Percentiles rank a stretch among this genome's conserved stretches.
Conservation (phyloP, 2,329 filamentous ascomycete genomes). For the Ophiostoma fasciatum region DNA sequence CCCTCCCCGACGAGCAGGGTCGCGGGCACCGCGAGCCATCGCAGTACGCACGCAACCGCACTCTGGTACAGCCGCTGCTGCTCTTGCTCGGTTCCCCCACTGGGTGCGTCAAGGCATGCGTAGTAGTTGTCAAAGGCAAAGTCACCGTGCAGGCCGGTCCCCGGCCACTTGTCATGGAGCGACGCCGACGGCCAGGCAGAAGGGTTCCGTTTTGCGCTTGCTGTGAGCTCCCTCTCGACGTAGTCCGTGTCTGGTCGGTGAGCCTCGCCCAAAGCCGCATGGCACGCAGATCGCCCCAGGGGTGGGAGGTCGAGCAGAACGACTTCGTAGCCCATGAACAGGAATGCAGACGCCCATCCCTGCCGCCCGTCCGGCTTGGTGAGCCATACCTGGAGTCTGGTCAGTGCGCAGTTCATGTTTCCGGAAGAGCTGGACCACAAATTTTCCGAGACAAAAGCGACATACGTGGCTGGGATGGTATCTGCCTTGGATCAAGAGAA, state of each 20-base stretch:
- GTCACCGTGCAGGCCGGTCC: conserved; percentile 27
- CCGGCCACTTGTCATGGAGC: conserved; percentile 25
- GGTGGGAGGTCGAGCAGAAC: conserved; percentile 28
- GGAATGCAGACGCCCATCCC: conserved; percentile 32
- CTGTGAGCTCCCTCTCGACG: conserved; percentile 18
- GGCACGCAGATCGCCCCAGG: conserved; percentile 19
- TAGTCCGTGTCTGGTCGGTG: conserved; percentile 1
- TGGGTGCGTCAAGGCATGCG: conserved; percentile 24
- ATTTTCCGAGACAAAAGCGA: background rate
- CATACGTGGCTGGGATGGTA: conserved; percentile 21
- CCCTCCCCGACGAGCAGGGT: conserved; percentile 33
- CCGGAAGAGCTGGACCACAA: no score
- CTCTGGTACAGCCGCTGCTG: conserved; percentile 15
- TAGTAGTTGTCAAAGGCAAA: conserved; percentile 33
- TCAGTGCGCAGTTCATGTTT: background rate
- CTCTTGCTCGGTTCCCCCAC: conserved; percentile 14
- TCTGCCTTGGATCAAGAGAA: conserved; percentile 23
- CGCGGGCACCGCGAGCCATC: conserved; percentile 10
- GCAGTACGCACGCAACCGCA: conserved; percentile 8
- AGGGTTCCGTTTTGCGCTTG: conserved; percentile 11
- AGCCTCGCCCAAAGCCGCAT: background rate
- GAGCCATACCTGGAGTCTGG: conserved; percentile 24
- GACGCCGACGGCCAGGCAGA: conserved; percentile 15
- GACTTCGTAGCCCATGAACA: conserved; percentile 25
- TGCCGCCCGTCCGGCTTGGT: conserved; percentile 30